A percentile compares a stretch with the other conserved stretches of the same genome.
phyloP scores from a whole-genome alignment of 495 filamentous ascomycete genomes.

The Bacidia gigantensis region DNA sequence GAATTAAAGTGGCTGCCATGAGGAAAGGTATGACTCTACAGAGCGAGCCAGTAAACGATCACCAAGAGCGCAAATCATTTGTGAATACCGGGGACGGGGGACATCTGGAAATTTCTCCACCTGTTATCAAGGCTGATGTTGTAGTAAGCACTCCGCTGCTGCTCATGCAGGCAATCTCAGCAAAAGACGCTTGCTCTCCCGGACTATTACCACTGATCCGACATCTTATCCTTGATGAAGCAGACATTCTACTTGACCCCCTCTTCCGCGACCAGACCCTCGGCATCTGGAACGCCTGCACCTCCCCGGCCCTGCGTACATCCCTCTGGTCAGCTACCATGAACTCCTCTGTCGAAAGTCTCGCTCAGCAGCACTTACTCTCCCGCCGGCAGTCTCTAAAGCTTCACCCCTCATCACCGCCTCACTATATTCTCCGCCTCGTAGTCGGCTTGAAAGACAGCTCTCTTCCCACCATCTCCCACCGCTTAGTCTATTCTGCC shows the following conservation, averaged over 20 bases:
- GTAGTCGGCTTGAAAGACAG: slow-evolving; percentile 93
- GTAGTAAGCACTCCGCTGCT: slow-evolving; percentile 77
- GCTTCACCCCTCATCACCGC: background rate
- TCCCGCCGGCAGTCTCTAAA: slow-evolving; percentile 24
- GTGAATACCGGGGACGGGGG: slow-evolving; percentile 31
- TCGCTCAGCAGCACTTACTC: slow-evolving; percentile 50
- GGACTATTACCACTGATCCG: slow-evolving; percentile 47
- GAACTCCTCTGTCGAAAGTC: slow-evolving; percentile 76
- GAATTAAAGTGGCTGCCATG: slow-evolving; percentile 69
- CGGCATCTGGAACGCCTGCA: slow-evolving; percentile 68
- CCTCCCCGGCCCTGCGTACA: slow-evolving; percentile 48
- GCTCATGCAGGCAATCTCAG: slow-evolving; percentile 59
- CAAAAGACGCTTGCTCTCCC: slow-evolving; percentile 28
- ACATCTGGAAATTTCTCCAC: slow-evolving; percentile 8
- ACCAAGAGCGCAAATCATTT: slow-evolving; percentile 20
- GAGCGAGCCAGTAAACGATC: slow-evolving; percentile 20
- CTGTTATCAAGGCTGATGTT: slow-evolving; percentile 54
- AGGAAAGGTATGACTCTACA: slow-evolving; percentile 65
- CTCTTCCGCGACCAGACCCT: slow-evolving; percentile 85
- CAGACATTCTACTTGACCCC: slow-evolving; percentile 83
- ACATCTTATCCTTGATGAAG: slow-evolving; percentile 77
- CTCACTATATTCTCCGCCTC: slow-evolving; percentile 52
- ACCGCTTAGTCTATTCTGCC: slow-evolving; percentile 80
- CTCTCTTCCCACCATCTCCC: slow-evolving; percentile 77
- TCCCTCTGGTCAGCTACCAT: slow-evolving; percentile 95